Evolutionary conservation across 2,329 filamentous ascomycete species (phyloP).

Genomic region (Ceratocystis harringtonii): DNA sequence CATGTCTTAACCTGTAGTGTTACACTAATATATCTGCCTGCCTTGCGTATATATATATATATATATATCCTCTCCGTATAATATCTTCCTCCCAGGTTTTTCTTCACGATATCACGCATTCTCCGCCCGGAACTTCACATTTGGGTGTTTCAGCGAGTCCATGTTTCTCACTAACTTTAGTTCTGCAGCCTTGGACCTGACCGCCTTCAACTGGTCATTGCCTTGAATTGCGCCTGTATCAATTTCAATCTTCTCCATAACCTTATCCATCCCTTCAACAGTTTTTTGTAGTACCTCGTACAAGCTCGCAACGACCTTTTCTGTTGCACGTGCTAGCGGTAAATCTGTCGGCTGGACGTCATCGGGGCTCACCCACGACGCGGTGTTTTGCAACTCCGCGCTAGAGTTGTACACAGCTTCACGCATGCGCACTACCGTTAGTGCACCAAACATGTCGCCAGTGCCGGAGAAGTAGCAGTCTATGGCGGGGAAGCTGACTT

Average conservation of each 20-base stretch:
- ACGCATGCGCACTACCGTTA: slow-evolving; percentile 74
- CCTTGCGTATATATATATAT: neutral
- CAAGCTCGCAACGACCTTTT: slow-evolving; percentile 87
- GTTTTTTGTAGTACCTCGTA: slow-evolving; percentile 64
- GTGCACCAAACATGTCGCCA: slow-evolving; percentile 93
- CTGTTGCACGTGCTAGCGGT: slow-evolving; percentile 67
- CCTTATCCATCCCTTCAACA: slow-evolving; percentile 42
- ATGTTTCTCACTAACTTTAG: slow-evolving; percentile 67
- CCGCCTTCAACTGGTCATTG: slow-evolving; percentile 40
- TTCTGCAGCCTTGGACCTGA: slow-evolving; percentile 69
- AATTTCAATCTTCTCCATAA: slow-evolving; percentile 30
- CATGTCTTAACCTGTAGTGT: neutral
- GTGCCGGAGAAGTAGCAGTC: slow-evolving; percentile 94
- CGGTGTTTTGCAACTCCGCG: slow-evolving; percentile 33
- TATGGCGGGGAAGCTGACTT: slow-evolving; percentile 70
- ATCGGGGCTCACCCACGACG: slow-evolving; percentile 66
- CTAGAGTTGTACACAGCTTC: slow-evolving; percentile 48
- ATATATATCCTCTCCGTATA: neutral
- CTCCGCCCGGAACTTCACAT: slow-evolving; percentile 46
- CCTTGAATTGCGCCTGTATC: slow-evolving; percentile 37
- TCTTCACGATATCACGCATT: slow-evolving; percentile 17
- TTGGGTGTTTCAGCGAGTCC: slow-evolving; percentile 50
- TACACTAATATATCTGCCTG: neutral
- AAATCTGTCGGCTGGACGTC: slow-evolving; percentile 52
- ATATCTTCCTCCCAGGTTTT: neutral